Evolutionary conservation across 257 asterid genomes (phyloP), one percentile per base, ranked within the genome.

Genomic region (Przewalskia tangutica): DNA sequence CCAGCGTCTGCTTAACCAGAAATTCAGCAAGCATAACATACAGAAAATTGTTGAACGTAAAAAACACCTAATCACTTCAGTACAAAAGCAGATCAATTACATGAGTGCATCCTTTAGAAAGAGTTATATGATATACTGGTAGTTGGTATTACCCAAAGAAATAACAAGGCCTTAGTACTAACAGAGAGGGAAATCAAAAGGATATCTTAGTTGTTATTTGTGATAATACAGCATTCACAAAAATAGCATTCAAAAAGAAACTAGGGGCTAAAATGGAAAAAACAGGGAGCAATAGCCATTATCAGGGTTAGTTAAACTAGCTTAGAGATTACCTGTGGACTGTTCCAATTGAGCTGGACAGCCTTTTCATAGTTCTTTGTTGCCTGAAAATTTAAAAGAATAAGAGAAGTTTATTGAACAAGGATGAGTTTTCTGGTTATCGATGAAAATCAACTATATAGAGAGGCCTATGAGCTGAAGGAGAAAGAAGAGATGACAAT

Each of bases 261-360:
- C 44, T 5, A 46, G 10, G n/a, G 79, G n/a, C 18, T 71, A 42
- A 62, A 23, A 50, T 48, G 16, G 20, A 27, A 27, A 53, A 13
- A 75, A 50, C 11, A 23, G 59, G 42, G 27, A 75, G 27, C 14
- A 23, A 27, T 75, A 51, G 80, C 8, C 46, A 75, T 23, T 50
- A 75, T 80, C 38, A 73, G 38, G 23, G 75, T 51, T 38, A 85
- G 77, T 79, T 59, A 42, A 36, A 68, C 73, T 65, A 76, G 82
- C 80, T 51, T 13, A 79, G 65, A 54, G 86, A 32, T 87, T 89
- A 96, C 99, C 98, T 94, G 99, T 79, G 98, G 98, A 88, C 98
- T 96, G 89, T 96, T 96, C 99, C 99, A 96, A 81, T 93, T 94
- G 85, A 96, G 99, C 84, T 94, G 94, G 66, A 96, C 98, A 60